Conservation (phyloP, 2,329 filamentous ascomycete species). For the Clarireedia hainanense region DNA sequence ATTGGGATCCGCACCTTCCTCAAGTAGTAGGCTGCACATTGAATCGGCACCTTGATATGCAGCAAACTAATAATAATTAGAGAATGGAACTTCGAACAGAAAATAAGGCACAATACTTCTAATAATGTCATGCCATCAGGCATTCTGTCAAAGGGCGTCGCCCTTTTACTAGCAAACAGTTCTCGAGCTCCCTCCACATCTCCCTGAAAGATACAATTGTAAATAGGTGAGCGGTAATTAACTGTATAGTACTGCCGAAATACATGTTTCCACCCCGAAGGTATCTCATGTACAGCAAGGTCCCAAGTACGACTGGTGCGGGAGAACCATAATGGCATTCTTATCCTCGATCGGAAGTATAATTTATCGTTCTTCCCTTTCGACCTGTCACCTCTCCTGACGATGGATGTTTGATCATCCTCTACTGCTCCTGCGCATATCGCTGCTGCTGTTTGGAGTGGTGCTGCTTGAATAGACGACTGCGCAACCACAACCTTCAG, state of each 20-base stretch:
- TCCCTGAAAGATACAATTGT: accelerated
- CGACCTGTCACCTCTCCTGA: too few species aligned
- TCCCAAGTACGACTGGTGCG: background rate
- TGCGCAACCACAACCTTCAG: background rate
- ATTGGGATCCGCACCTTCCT: background rate
- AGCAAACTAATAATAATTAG: background rate
- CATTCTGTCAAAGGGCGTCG: background rate
- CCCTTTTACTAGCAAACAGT: background rate
- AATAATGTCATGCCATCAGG: background rate
- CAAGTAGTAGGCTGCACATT: background rate
- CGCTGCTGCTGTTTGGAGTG: too few species aligned
- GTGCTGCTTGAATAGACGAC: background rate
- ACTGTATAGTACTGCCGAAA: background rate
- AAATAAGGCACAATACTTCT: background rate
- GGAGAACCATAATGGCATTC: background rate
- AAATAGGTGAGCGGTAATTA: background rate
- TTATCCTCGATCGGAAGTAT: background rate
- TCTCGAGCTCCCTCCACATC: background rate
- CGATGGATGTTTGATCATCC: background rate
- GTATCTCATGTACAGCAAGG: background rate
- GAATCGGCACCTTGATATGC: too few species aligned
- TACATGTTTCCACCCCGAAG: background rate
- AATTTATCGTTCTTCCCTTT: background rate
- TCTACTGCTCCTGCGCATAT: too few species aligned
- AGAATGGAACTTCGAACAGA: background rate